Conservation (phyloP, 1,139 yeast species). For the Kluyveromyces marxianus region DNA sequence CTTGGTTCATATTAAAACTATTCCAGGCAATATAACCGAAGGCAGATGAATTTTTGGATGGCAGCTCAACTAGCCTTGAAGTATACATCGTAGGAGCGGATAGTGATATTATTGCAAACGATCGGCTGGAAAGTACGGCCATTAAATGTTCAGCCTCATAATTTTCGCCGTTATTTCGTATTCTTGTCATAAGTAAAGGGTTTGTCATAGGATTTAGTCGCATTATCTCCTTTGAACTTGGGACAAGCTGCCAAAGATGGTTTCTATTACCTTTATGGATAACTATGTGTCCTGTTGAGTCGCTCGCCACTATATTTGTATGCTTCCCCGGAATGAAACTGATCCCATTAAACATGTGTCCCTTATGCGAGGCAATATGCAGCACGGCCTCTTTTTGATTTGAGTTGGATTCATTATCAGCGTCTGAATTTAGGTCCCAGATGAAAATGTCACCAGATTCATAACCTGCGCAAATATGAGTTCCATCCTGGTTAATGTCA, state of each 20-base stretch:
- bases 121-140: slow-evolving; percentile 52
- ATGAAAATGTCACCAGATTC: slow-evolving; percentile 38
- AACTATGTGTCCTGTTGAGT: slow-evolving; percentile 50
- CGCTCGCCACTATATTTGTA: slow-evolving; percentile 52
- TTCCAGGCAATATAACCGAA: slow-evolving; percentile 32
- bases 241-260: slow-evolving; percentile 43
- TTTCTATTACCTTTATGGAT: slow-evolving; percentile 54
- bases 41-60: background rate
- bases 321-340: slow-evolving; percentile 51
- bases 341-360: slow-evolving; percentile 36
- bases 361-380: slow-evolving; percentile 22
- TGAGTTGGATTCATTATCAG: slow-evolving; percentile 4
- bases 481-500: slow-evolving; percentile 44
- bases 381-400: slow-evolving; percentile 17
- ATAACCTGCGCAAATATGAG: slow-evolving; percentile 42
- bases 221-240: slow-evolving; percentile 21
- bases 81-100: slow-evolving; percentile 26
- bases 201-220: slow-evolving; percentile 10
- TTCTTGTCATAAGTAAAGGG: slow-evolving; percentile 3
- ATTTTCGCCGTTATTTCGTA: background rate
- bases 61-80: slow-evolving; percentile 33
- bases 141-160: slow-evolving; percentile 32
- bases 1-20: slow-evolving; percentile 7
- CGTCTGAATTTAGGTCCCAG: slow-evolving; percentile 36
- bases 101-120: slow-evolving; percentile 45